These are phyloP conservation scores for Hypseocharis bilobata DNA, from an alignment of 441 rosid species.

Conservation along the genomic window DNA sequence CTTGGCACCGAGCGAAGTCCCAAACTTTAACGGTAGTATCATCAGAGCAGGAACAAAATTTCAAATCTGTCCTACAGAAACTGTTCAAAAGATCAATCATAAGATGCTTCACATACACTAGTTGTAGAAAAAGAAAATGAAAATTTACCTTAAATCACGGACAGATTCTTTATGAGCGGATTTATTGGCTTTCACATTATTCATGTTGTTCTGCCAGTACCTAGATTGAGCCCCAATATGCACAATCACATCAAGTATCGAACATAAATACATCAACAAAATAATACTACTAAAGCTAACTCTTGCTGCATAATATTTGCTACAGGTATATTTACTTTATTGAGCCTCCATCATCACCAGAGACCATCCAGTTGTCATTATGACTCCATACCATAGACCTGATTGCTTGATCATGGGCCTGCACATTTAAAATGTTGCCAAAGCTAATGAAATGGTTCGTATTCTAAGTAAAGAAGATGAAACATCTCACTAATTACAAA, in stretches of 20 bases:
- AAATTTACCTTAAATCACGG: conserved; percentile 64
- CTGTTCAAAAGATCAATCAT: conserved; percentile 39
- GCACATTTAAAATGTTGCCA: conserved; percentile 21
- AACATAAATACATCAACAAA: not conserved
- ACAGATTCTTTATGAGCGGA: conserved; percentile 94
- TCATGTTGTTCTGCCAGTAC: conserved; percentile 98
- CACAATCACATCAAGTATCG: conserved; percentile 1
- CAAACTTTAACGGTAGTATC: conserved; percentile 94
- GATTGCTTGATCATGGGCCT: conserved; percentile 98
- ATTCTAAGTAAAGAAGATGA: conserved; percentile 9
- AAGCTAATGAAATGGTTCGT: conserved; percentile 13
- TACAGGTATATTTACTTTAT: conserved; percentile 50
- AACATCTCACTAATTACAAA: conserved; percentile 6
- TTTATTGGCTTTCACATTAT: conserved; percentile 88
- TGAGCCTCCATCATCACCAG: conserved; percentile 95
- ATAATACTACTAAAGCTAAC: conserved; percentile 4
- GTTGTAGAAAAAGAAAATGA: too few species aligned
- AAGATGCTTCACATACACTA: conserved; percentile 6
- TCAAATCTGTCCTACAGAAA: conserved; percentile 91
- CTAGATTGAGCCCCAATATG: conserved; percentile 28
- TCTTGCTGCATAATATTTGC: not conserved
- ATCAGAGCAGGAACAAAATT: conserved; percentile 96
- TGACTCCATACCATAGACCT: conserved; percentile 97
- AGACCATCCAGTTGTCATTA: conserved; percentile 94
- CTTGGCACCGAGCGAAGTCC: conserved; percentile 91